Evolutionary conservation across 139 green algal species (phyloP).

Genomic region (Picochlorum sp.): DNA sequence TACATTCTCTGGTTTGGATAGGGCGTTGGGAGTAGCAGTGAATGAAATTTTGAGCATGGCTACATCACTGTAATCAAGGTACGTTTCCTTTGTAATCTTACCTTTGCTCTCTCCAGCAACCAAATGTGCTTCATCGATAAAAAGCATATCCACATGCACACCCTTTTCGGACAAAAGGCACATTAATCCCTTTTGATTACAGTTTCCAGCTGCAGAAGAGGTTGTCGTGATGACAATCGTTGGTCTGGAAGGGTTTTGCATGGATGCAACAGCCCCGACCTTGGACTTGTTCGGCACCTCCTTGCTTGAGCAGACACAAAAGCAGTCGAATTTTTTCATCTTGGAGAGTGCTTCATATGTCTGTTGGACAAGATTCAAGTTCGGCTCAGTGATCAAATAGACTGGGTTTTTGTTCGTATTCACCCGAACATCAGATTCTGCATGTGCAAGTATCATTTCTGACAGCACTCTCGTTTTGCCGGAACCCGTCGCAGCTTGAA

Average conservation of each 20-base stretch:
- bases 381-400: neutral
- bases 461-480: neutral
- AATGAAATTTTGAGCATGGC: slow-evolving; percentile 1
- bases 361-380: neutral
- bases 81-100: neutral
- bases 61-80: neutral
- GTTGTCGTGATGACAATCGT: neutral
- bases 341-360: neutral
- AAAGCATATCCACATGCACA: neutral
- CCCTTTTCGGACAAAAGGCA: neutral
- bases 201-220: neutral
- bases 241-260: neutral
- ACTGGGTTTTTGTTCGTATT: neutral
- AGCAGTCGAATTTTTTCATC: neutral
- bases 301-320: neutral
- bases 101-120: neutral
- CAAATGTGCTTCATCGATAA: neutral
- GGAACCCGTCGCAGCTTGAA: neutral
- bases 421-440: neutral
- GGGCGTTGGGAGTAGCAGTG: neutral
- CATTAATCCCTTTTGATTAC: neutral
- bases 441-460: neutral
- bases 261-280: neutral
- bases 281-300: neutral
- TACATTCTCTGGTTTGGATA: neutral